Evolutionary conservation across 78 protist species (phyloP).

Genomic region (Dictyostelium discoideum): dicty_2.7 NC_007089.4:1562501-1563000

Average conservation of each 20-base stretch:
- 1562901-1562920: background rate
- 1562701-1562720: no score
- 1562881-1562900: background rate
- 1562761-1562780: background rate
- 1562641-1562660: no score
- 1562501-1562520: background rate
- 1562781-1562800: background rate
- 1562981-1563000: constrained; percentile 20
- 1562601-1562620: no score
- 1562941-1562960: background rate
- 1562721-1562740: no score
- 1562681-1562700: no score
- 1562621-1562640: no score
- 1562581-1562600: no score
- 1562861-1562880: background rate
- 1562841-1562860: background rate
- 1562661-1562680: no score
- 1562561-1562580: no score
- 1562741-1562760: background rate
- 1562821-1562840: background rate
- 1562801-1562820: background rate
- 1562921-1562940: background rate
- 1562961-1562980: background rate
- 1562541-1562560: background rate
- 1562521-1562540: background rate